Percentiles rank a stretch among this genome's conserved stretches.
phyloP scores from a whole-genome alignment of 1,139 yeast genomes.

The Suhomyces anneliseae region DNA sequence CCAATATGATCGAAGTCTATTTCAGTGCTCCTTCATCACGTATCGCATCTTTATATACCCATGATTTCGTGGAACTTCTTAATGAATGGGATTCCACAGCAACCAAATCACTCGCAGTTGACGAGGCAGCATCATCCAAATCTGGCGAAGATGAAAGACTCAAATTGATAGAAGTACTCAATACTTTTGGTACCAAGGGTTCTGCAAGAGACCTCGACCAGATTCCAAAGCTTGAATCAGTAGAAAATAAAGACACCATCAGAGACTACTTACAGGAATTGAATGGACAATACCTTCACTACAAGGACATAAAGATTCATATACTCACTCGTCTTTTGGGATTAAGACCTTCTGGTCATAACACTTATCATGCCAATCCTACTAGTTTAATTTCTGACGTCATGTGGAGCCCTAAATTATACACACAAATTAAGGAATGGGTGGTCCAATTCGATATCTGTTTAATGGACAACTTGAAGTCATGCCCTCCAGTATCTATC shows the following conservation, averaged over 20 bases:
- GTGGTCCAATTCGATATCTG: slow-evolving; percentile 31
- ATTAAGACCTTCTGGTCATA: slow-evolving; percentile 2
- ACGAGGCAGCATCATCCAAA: slow-evolving; percentile 14
- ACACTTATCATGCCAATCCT: not conserved
- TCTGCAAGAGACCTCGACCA: slow-evolving; percentile 13
- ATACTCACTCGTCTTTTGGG: slow-evolving; percentile 42
- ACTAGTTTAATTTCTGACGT: slow-evolving; percentile 24
- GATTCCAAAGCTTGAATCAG: slow-evolving; percentile 12
- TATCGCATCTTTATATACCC: slow-evolving; percentile 12
- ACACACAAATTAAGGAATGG: slow-evolving; percentile 33
- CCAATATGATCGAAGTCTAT: slow-evolving; percentile 23
- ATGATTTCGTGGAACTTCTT: slow-evolving; percentile 29
- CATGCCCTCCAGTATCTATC: not conserved
- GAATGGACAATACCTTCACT: slow-evolving; percentile 36
- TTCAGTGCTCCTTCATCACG: slow-evolving; percentile 10
- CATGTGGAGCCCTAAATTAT: slow-evolving; percentile 28
- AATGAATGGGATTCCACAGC: slow-evolving; percentile 24
- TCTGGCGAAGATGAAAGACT: slow-evolving; percentile 33
- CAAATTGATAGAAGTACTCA: slow-evolving; percentile 39
- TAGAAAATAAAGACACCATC: slow-evolving; percentile 21
- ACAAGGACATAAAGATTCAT: slow-evolving; percentile 46
- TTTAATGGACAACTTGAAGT: slow-evolving; percentile 14
- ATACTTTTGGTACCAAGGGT: slow-evolving; percentile 32
- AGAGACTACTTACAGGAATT: slow-evolving; percentile 29
- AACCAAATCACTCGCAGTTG: slow-evolving; percentile 15